Percentiles rank a stretch among this genome's conserved stretches.
Conservation (phyloP, 176 grass and related monocot genomes). For the Raddia distichophylla region DNA sequence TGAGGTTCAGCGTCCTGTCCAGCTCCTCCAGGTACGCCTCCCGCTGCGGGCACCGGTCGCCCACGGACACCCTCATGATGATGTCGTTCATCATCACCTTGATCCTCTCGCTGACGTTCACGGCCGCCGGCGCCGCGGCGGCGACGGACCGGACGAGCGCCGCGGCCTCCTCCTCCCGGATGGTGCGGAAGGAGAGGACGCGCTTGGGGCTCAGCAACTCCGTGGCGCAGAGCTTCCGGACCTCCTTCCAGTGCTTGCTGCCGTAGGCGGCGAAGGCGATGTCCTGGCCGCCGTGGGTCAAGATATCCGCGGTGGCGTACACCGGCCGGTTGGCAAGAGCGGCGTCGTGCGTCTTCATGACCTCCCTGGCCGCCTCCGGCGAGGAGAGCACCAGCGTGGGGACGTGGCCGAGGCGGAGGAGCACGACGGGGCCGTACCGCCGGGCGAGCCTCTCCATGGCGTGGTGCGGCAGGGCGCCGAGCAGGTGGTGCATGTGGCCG, state of each 20-base stretch:
- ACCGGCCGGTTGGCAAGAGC: conserved; percentile 42
- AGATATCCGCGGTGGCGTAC: conserved; percentile 30
- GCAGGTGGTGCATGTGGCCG: conserved; percentile 52
- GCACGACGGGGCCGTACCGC: conserved; percentile 45
- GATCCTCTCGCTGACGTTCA: not conserved
- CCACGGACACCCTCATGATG: conserved; percentile 19
- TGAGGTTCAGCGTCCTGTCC: conserved; percentile 19
- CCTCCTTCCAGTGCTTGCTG: conserved; percentile 40
- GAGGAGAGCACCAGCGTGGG: conserved; percentile 58
- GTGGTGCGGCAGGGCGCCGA: conserved; percentile 51
- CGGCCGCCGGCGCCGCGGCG: not conserved
- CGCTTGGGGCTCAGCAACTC: conserved; percentile 46
- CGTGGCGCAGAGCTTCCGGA: not conserved
- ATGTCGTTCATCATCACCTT: conserved; percentile 36
- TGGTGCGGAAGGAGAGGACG: conserved; percentile 42
- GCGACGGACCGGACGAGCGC: conserved; percentile 26
- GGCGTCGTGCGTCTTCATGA: conserved; percentile 58
- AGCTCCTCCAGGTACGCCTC: conserved; percentile 22
- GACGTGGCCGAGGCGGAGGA: conserved; percentile 52
- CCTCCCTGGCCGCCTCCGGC: conserved; percentile 50
- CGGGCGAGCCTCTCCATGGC: conserved; percentile 34
- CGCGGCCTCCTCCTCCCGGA: conserved; percentile 45
- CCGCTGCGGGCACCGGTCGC: conserved; percentile 30
- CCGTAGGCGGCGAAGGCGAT: conserved; percentile 46
- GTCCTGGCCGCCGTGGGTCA: conserved; percentile 41